Evolutionary conservation across 805 yeast genomes (phyloP).

Genomic region (Wickerhamiella australiensis): DNA sequence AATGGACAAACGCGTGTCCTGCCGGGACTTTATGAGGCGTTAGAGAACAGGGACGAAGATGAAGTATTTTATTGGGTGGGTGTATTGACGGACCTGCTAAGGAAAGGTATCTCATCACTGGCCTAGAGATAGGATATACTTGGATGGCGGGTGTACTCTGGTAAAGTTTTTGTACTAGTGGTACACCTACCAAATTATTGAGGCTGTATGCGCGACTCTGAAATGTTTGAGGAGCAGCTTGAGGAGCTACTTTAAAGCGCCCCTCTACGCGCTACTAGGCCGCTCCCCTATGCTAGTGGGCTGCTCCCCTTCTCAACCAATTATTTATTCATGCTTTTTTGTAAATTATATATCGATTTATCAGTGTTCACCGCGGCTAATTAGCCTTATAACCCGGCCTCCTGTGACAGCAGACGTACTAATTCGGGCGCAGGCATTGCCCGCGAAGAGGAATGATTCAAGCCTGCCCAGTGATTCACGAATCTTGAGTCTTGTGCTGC

Average conservation of each 20-base stretch:
- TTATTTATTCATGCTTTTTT: not conserved
- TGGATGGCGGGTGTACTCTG: not conserved
- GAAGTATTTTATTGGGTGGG: conserved; percentile 32
- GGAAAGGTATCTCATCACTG: not conserved
- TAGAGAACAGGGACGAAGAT: conserved; percentile 36
- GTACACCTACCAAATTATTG: too few relatives aligned
- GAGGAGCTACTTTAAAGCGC: too few relatives aligned
- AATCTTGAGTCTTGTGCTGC: not conserved
- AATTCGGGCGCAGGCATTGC: not conserved
- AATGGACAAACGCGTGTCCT: conserved; percentile 47
- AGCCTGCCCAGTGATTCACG: conserved; percentile 5
- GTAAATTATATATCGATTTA: not conserved
- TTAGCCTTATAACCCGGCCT: not conserved
- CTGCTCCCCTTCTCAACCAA: too few relatives aligned
- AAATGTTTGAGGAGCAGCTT: too few relatives aligned
- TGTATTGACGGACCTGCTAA: not conserved
- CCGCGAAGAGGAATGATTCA: not conserved
- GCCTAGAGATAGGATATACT: not conserved
- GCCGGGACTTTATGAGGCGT: conserved; percentile 44
- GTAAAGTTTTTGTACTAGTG: too few relatives aligned
- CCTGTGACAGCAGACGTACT: not conserved
- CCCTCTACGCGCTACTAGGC: too few relatives aligned
- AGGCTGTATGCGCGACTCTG: too few relatives aligned
- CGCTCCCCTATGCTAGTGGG: too few relatives aligned
- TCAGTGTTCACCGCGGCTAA: not conserved